Conservation (phyloP, 257 asterid species). For the Galeopsis tetrahit region DNA sequence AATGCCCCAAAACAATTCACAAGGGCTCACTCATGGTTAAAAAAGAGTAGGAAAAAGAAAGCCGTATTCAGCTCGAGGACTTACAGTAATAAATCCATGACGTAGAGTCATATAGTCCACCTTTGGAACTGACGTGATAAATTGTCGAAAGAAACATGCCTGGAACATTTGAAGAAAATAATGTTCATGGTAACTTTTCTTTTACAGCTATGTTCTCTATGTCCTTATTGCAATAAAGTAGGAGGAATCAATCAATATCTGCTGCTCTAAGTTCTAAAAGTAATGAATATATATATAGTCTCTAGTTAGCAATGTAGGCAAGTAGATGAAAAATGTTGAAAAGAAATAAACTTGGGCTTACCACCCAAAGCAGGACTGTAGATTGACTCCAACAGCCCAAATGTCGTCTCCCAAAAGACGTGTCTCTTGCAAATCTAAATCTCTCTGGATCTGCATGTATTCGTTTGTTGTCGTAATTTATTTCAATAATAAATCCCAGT, state of each 20-base stretch:
- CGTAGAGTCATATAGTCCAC: conserved; percentile 69
- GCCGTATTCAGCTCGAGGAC: conserved; percentile 20
- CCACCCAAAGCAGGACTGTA: conserved; percentile 53
- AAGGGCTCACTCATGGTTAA: not conserved
- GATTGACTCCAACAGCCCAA: conserved; percentile 62
- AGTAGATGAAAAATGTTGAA: not conserved
- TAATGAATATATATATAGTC: not conserved
- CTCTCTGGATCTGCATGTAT: conserved; percentile 57
- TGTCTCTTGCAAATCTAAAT: conserved; percentile 62
- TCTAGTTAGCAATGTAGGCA: not conserved
- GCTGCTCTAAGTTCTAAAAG: not conserved
- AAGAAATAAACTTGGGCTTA: conserved; percentile 24
- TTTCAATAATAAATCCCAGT: not conserved
- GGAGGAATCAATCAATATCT: not conserved
- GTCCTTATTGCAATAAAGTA: not conserved
- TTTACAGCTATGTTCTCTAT: not conserved
- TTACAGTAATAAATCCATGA: conserved; percentile 57
- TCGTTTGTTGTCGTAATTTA: not conserved
- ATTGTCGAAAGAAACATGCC: conserved; percentile 73
- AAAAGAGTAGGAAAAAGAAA: too few relatives aligned
- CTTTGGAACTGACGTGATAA: conserved; percentile 54
- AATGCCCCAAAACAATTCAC: not conserved
- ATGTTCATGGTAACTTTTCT: not conserved
- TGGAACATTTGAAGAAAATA: conserved; percentile 22
- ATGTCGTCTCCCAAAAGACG: conserved; percentile 67